Conservation (phyloP, 257 asterid genomes). For the Ajuga chamaepitys region DNA sequence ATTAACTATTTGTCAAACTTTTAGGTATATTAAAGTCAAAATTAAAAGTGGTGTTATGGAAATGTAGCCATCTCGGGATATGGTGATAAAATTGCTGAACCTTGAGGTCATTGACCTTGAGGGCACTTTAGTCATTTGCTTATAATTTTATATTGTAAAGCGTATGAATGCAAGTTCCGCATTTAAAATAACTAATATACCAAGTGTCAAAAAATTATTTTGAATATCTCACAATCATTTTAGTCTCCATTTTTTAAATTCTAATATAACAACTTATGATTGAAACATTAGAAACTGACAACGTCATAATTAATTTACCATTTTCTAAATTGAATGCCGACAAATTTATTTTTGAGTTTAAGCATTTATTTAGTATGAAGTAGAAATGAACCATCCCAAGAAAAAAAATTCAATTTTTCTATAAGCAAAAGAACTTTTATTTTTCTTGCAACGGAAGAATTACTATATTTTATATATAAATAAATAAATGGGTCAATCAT, state of each 20-base stretch:
- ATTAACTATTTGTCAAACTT: not conserved
- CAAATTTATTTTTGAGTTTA: not conserved
- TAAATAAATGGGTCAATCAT: too few relatives aligned
- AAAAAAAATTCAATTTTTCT: too few relatives aligned
- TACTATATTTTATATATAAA: too few relatives aligned
- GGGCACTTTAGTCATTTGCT: not conserved
- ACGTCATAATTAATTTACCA: too few relatives aligned
- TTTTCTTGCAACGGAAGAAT: too few relatives aligned
- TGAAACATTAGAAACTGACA: too few relatives aligned
- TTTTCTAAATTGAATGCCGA: not conserved
- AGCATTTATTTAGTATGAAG: too few relatives aligned
- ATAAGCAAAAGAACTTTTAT: too few relatives aligned
- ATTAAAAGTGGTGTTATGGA: not conserved
- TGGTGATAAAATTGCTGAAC: not conserved
- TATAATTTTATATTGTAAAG: not conserved
- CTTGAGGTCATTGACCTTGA: not conserved
- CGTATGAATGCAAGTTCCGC: slow-evolving; percentile 10
- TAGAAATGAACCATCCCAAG: too few relatives aligned
- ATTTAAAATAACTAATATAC: not conserved
- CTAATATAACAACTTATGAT: not conserved
- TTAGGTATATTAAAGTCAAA: slow-evolving; percentile 14
- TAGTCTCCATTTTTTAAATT: not conserved
- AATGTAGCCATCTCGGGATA: slow-evolving; percentile 6
- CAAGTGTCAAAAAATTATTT: not conserved
- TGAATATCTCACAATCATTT: not conserved